Percentiles rank a stretch among this genome's conserved stretches.
Conservation (phyloP, 352 stramenopile genomes). For the Plasmopara muralis region DNA sequence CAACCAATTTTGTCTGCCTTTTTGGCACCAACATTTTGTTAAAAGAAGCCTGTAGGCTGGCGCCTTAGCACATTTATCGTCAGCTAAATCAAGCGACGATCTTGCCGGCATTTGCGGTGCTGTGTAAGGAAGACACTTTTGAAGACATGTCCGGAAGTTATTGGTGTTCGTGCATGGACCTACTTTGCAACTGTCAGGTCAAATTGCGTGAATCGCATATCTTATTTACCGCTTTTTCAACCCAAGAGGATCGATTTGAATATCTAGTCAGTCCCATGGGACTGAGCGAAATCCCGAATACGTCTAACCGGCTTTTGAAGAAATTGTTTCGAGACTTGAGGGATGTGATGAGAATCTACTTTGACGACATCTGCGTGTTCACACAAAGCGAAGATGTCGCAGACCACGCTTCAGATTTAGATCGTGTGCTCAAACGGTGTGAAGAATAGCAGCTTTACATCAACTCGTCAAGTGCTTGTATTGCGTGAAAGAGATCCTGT, state of each 20-base stretch:
- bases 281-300: constrained; percentile 1
- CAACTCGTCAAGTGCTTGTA: constrained; percentile 22
- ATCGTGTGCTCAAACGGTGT: background rate
- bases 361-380: constrained; percentile 8
- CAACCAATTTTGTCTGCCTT: background rate
- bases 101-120: constrained; percentile 2
- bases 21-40: constrained; percentile 20
- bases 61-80: constrained; percentile 23
- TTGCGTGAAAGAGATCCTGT: constrained; percentile 20
- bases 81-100: constrained; percentile 13
- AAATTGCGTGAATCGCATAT: constrained; percentile 1
- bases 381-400: background rate
- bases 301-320: constrained; percentile 1
- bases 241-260: constrained; percentile 18
- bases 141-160: too few species aligned
- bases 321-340: constrained; percentile 1
- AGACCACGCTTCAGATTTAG: background rate
- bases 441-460: constrained; percentile 13
- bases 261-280: constrained; percentile 8
- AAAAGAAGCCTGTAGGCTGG: constrained; percentile 23
- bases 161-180: too few species aligned
- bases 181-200: too few species aligned
- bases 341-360: constrained; percentile 2
- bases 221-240: constrained; percentile 14
- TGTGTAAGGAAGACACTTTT: background rate